Conservation (phyloP, 1,284 basidiomycete species). For the Cryptococcus jaspeensis region DNA sequence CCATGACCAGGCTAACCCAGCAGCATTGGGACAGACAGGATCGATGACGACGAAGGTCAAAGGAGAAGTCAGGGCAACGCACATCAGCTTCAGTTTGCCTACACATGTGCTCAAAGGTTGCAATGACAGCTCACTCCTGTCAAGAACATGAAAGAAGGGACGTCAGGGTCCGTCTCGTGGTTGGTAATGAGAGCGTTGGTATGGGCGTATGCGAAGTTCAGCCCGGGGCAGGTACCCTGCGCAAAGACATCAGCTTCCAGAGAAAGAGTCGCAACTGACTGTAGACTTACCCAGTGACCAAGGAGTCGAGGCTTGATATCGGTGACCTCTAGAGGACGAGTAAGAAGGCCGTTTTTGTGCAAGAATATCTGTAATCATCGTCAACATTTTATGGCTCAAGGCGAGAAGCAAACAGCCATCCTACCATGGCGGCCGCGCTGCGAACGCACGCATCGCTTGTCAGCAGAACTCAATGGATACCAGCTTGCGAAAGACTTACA, state of each 20-base stretch:
- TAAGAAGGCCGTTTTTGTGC: slow-evolving; percentile 66
- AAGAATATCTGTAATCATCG: slow-evolving; percentile 78
- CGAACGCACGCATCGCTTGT: no score
- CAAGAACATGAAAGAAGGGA: slow-evolving; percentile 60
- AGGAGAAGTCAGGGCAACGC: no score
- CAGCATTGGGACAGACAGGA: not conserved
- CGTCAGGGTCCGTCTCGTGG: slow-evolving; percentile 56
- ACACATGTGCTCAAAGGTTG: not conserved
- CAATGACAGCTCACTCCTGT: slow-evolving; percentile 45
- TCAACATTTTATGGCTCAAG: no score
- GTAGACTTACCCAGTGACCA: slow-evolving; percentile 49
- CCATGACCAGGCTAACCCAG: slow-evolving; percentile 66
- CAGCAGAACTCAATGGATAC: no score
- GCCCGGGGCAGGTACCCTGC: slow-evolving; percentile 58
- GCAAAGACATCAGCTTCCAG: not conserved
- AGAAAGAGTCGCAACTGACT: no score
- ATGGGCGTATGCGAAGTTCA: slow-evolving; percentile 75
- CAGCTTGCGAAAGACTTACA: no score
- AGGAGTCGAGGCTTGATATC: slow-evolving; percentile 75
- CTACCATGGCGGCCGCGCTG: no score
- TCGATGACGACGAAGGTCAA: no score
- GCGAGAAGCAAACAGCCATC: no score
- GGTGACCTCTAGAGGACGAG: slow-evolving; percentile 58
- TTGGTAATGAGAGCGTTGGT: slow-evolving; percentile 65
- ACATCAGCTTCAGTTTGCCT: no score